Conservation (phyloP, 805 yeast genomes). For the Yarrowia osloensis region DNA sequence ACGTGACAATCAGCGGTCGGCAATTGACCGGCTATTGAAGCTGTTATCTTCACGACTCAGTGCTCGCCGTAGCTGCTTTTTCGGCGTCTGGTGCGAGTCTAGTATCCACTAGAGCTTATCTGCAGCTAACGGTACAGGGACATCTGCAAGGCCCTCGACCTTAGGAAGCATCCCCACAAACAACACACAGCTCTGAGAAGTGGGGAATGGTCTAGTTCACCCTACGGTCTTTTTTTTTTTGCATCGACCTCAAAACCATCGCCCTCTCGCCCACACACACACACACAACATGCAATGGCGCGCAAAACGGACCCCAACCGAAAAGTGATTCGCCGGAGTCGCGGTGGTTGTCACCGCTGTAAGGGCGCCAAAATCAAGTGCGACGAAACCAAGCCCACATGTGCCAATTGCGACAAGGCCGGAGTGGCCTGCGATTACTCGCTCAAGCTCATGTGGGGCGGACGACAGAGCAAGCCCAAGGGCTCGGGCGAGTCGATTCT, state of each 20-base stretch:
- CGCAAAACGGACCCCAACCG: constrained; percentile 28
- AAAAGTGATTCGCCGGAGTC: constrained; percentile 29
- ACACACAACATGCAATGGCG: constrained; percentile 10
- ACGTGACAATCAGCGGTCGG: too few relatives aligned
- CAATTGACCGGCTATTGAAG: too few relatives aligned
- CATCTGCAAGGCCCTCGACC: background rate
- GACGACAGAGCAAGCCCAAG: constrained; percentile 52
- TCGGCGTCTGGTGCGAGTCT: background rate
- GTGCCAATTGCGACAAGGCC: constrained; percentile 56
- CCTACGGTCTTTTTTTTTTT: background rate
- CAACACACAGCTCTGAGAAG: background rate
- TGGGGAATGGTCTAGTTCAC: constrained; percentile 15
- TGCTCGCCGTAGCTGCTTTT: background rate
- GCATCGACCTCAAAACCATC: background rate
- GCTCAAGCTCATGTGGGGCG: constrained; percentile 70
- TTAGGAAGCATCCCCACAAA: background rate
- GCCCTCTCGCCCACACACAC: background rate
- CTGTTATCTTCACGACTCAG: background rate
- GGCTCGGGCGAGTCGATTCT: background rate
- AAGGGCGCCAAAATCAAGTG: constrained; percentile 67
- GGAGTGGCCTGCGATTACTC: constrained; percentile 60
- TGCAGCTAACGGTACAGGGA: constrained; percentile 16
- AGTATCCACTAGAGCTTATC: background rate
- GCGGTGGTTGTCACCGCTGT: constrained; percentile 32
- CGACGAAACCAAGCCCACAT: constrained; percentile 64